Percentiles rank a stretch among this genome's conserved stretches.
phyloP scores from a whole-genome alignment of 306 rosid genomes.

The Benincasa hispida region DNA sequence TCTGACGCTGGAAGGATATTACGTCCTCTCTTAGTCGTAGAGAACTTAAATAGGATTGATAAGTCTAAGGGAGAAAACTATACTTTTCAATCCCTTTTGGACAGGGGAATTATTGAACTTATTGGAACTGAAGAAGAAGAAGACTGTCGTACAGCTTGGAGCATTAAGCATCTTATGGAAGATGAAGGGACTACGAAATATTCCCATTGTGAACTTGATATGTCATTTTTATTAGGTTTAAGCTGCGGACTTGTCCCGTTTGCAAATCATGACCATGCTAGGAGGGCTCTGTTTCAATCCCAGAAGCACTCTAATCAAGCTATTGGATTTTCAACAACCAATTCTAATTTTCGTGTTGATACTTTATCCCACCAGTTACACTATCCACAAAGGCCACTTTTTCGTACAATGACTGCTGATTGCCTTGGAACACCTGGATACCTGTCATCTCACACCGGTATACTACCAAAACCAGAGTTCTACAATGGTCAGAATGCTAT shows the following conservation, averaged over 20 bases:
- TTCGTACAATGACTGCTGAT: conserved; percentile 62
- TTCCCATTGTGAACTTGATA: conserved; percentile 91
- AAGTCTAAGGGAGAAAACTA: conserved; percentile 32
- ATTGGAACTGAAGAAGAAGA: conserved; percentile 96
- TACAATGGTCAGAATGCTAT: conserved; percentile 91
- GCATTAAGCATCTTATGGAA: conserved; percentile 38
- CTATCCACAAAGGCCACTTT: conserved; percentile 88
- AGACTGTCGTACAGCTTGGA: conserved; percentile 85
- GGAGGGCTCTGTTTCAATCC: conserved; percentile 81
- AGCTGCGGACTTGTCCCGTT: conserved; percentile 78
- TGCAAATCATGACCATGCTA: conserved; percentile 95
- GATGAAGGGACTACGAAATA: conserved; percentile 39
- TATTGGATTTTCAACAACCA: conserved; percentile 64
- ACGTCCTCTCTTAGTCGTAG: conserved; percentile 81
- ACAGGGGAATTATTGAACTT: conserved; percentile 69
- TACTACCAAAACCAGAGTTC: conserved; percentile 58
- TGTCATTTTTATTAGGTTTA: conserved; percentile 73
- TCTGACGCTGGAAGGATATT: conserved; percentile 91
- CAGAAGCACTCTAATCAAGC: conserved; percentile 98
- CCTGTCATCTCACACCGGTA: conserved; percentile 20
- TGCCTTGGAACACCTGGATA: conserved; percentile 60
- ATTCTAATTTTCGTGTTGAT: conserved; percentile 76
- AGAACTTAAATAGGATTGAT: conserved; percentile 48
- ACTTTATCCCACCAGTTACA: conserved; percentile 71
- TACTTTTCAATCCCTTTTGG: conserved; percentile 47